A percentile compares a stretch with the other conserved stretches of the same genome.
Conservation (phyloP, 1,284 basidiomycete genomes). For the Papiliotrema nemorosa region DNA sequence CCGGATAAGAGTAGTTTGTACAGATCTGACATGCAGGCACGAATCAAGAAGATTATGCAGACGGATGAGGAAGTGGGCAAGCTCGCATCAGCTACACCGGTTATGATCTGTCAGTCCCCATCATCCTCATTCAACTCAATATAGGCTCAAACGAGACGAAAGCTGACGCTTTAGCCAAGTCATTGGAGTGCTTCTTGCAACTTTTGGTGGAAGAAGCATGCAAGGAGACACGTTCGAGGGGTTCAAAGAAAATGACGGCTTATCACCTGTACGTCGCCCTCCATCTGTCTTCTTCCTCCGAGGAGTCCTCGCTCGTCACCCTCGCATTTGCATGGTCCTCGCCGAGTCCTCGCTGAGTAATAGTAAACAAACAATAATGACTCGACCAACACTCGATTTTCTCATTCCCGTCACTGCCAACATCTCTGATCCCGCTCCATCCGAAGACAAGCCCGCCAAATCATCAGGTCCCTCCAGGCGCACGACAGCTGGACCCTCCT, state of each 20-base stretch:
- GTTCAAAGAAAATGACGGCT: conserved; percentile 85
- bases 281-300: neutral
- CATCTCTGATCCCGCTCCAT: conserved; percentile 66
- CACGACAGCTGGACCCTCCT: neutral
- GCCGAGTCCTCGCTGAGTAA: conserved; percentile 3
- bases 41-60: conserved; percentile 99
- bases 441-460: neutral
- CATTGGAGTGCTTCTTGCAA: conserved; percentile 88
- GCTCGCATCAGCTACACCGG: conserved; percentile 92
- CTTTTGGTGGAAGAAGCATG: conserved; percentile 80
- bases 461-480: neutral
- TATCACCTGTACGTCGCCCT: conserved; percentile 76
- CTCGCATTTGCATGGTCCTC: neutral
- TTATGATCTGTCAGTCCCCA: conserved; percentile 83
- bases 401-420: conserved; percentile 88
- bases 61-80: conserved; percentile 99
- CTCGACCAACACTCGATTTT: conserved; percentile 88
- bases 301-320: neutral
- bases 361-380: conserved; percentile 91
- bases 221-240: conserved; percentile 74
- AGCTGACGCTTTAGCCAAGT: conserved; percentile 69
- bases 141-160: too few species aligned
- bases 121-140: neutral
- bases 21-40: conserved; percentile 62
- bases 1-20: neutral